A percentile compares a stretch with the other conserved stretches of the same genome.
Conservation (phyloP, 257 asterid species). For the Nicotiana knightiana region DNA sequence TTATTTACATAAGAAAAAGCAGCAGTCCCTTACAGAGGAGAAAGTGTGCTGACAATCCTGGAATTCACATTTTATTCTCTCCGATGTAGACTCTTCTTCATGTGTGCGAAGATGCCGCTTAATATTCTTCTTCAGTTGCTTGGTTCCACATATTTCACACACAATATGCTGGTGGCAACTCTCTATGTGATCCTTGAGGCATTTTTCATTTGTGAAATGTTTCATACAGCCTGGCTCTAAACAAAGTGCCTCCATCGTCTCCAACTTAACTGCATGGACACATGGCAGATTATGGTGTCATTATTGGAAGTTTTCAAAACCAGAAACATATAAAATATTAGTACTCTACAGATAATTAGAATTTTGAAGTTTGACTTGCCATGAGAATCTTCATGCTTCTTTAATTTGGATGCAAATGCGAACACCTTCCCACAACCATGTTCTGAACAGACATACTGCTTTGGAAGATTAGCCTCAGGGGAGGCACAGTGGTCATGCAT, state of each 20-base stretch:
- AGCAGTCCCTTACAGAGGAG: conserved; percentile 46
- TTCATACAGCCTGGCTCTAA: conserved; percentile 82
- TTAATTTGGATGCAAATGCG: conserved; percentile 57
- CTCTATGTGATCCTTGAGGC: conserved; percentile 67
- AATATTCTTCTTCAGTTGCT: conserved; percentile 76
- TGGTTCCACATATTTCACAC: conserved; percentile 71
- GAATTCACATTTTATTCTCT: conserved; percentile 48
- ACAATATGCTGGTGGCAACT: conserved; percentile 57
- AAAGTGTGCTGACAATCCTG: conserved; percentile 53
- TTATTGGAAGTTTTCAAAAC: not conserved
- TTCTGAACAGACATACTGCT: conserved; percentile 56
- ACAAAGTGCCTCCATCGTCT: conserved; percentile 68
- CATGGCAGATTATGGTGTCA: not conserved
- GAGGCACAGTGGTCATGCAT: conserved; percentile 45
- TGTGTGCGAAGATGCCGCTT: conserved; percentile 77
- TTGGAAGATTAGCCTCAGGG: conserved; percentile 23
- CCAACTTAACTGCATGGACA: conserved; percentile 60
- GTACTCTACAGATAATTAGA: not conserved
- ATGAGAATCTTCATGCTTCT: conserved; percentile 70
- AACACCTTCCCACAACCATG: conserved; percentile 80
- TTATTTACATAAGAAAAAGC: not conserved
- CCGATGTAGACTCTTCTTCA: conserved; percentile 29
- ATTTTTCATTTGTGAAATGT: conserved; percentile 57
- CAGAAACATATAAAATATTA: not conserved
- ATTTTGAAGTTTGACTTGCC: conserved; percentile 29